Base-by-base conservation (phyloP, 345 rosid species). In the Noccaea caerulescens region DNA sequence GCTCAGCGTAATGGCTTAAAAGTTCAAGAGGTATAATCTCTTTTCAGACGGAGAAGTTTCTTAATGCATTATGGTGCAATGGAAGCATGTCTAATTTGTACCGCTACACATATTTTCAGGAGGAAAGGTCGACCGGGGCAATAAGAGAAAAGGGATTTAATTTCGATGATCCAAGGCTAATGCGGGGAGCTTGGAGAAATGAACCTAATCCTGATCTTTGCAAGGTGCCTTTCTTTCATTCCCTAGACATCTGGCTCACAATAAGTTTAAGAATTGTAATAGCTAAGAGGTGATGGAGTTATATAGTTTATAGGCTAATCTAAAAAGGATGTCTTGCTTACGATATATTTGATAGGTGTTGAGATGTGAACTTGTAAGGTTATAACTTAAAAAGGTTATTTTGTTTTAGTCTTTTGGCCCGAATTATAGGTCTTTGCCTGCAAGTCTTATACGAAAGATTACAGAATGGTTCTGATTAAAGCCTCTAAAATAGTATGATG, bases 181-280 rank as follows among this genome's bases (percentile, higher is more conserved):
- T 95, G 91, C 85, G 88, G 38, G 99, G 98, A 73, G 96, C 98
- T 59, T 95, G 99, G 99, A 88, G 98, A 82, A 88, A 95, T 80
- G 96, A 92, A 63, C 88, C 94, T 33, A 85, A 87, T 82, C 89
- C 97, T 75, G 97, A 95, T 78, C 51, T 80, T 49, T 95, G 99
- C 92, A 88, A 85, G 99, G 99, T 95, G 68, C 54, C 34, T 58
- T 73, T 64, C 45, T 61, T 67, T 69, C 51, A 57, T 76, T 63
- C 18, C 60, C 13, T 30, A 41, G 38, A 56, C 43, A 55, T 49
- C 10, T 64, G 66, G 16, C 18, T 49, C 14, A 53, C 59, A 42
- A 23, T 67, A 47, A 23, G 52, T 61, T 50, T 41, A 58, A 18
- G 37, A 49, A 62, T 61, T 18, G 33, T 62, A 55, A 33, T 69